Evolutionary conservation across 495 filamentous ascomycete species (phyloP), one percentile per base, ranked within the genome.

Genomic region (Xylaria flabelliformis): DNA sequence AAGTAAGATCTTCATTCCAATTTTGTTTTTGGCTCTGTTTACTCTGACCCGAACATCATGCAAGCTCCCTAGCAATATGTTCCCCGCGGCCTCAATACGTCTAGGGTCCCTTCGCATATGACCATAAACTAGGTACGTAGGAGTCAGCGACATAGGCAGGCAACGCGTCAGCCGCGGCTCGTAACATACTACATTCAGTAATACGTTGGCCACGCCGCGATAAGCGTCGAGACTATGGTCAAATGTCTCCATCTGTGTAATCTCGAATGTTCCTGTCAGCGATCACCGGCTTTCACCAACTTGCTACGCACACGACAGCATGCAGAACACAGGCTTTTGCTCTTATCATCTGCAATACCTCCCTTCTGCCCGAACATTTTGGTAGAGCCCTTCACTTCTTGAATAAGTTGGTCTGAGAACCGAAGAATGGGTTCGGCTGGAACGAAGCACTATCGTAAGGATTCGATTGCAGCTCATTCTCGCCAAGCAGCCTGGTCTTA

Each of bases 391-490:
- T 24, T 76, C 62, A 75, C 67, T 78, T 79, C 62, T 62, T 74
- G 50, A 77, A 79, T n/a, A 80, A 59, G 61, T 72, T 75, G 56
- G 76, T 74, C 71, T 76, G 71, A 32, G 77, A 80, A 8, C 77
- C 73, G 34, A 73, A 81, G 69, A 82, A 80, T 12, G 69, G 69
- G 48, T 64, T 83, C 29, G 82, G 82, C 72, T 82, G 80, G 69
- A 82, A 83, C 9, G 42, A 51, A 62, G 32, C 10, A 61, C 75
- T 41, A 56, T 44, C 42, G 24, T 73, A 29, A 8, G 59, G 15
- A 59, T 69, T 71, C 53, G 71, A 17, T 64, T 59, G 53, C 19
- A 77, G 56, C 56, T 78, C 74, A 42, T 72, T 74, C 19, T 70
- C 71, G 42, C 51, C 62, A 42, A 77, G 72, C 34, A 79, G 42